Evolutionary conservation across 2,329 filamentous ascomycete genomes (phyloP), one percentile per base, ranked within the genome.

Genomic region (Fusarium buxicola): DNA sequence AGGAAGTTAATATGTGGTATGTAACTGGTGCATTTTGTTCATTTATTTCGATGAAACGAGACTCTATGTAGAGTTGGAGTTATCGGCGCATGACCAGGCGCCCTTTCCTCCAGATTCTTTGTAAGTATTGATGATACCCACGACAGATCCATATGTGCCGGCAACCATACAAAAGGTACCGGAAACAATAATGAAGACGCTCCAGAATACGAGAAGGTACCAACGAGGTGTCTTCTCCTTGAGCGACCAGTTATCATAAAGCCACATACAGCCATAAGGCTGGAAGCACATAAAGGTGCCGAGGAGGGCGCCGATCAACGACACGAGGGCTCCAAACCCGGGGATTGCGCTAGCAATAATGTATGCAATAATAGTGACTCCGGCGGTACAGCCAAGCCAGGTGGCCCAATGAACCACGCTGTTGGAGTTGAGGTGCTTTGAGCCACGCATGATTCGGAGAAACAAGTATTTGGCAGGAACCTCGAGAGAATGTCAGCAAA

Each of bases 391-490:
- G 27, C 16, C 48, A 25, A 51, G 27, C 72, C 72, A 74, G 7
- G 61, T 59, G 4, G 54, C 15, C 70, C 71, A 74, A 51, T 73
- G 72, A 2, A 56, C 50, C 8, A 54, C 10, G 3, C 52, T 69
- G 15, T 70, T 71, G 5, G 58, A 44, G 5, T 49, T 55, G 6
- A 74, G 58, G 54, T 74, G 72, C 16, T 58, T 65, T 3, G 68
- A 68, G 10, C 66, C 63, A 6, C 70, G 56, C 12, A 73, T 56
- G 4, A 69, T 44, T 7, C 69, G 66, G 16, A 70, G 59, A 32
- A 74, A 73, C 9, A 71, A 36, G 31, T 69, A 71, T 47, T 72
- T 72, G 51, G 55, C 59, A 28, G 48, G 30, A 27, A 5, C 65
- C 55, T 12, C 27, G 52, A 55, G 39, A 12, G 11, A 8, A 21